Percentiles rank a stretch among this genome's conserved stretches.
These are phyloP conservation scores for Cryptococcus sp. DNA, from an alignment of 1,284 basidiomycete species.

Conservation along the genomic window DNA sequence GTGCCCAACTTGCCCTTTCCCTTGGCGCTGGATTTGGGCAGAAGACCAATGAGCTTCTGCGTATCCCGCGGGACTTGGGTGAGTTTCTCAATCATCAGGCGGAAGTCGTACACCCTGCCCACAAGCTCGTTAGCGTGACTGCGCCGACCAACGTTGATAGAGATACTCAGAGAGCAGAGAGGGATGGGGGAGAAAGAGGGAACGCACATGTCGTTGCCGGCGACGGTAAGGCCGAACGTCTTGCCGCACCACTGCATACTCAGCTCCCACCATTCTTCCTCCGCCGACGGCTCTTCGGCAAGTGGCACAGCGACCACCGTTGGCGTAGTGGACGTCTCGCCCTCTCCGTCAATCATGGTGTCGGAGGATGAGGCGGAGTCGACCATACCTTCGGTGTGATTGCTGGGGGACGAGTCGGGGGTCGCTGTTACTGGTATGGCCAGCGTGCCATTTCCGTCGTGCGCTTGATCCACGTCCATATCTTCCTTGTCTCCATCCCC, in stretches of 20 bases:
- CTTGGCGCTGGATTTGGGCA: conserved; percentile 41
- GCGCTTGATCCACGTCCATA: no score
- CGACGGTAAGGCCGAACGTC: conserved; percentile 39
- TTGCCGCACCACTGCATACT: conserved; percentile 49
- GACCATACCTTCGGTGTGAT: not conserved
- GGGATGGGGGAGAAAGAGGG: not conserved
- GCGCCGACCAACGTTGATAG: not conserved
- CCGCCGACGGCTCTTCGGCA: conserved; percentile 18
- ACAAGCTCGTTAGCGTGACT: conserved; percentile 2
- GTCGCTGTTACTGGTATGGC: no score
- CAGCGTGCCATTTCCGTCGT: no score
- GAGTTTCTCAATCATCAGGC: conserved; percentile 61
- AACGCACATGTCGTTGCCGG: conserved; percentile 46
- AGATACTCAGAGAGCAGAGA: not conserved
- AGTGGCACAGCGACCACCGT: conserved; percentile 27
- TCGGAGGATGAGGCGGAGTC: no score
- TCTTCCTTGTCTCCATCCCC: no score
- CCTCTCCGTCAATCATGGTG: not conserved
- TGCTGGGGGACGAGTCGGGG: not conserved
- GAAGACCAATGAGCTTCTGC: conserved; percentile 85
- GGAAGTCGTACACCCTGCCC: conserved; percentile 50
- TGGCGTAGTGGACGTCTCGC: conserved; percentile 5
- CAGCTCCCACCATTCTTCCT: conserved; percentile 40
- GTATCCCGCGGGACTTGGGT: conserved; percentile 81
- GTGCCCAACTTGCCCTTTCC: conserved; percentile 74